Base-by-base conservation (phyloP, 2,329 filamentous ascomycete species). In the Scedosporium boydii region DNA sequence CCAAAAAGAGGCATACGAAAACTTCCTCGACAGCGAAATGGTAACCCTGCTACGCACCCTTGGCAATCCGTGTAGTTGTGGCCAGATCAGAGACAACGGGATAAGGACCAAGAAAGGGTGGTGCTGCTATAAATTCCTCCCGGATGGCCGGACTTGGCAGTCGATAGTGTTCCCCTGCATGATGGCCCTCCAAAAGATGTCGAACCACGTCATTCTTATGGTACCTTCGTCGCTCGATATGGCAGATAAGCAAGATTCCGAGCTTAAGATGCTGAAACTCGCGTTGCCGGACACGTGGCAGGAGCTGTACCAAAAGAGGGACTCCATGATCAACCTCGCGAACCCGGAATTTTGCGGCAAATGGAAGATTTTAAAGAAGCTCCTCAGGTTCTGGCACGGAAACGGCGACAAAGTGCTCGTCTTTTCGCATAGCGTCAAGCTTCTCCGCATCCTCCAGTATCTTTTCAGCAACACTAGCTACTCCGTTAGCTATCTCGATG, bases 281-380 rank as follows among this genome's bases (percentile, higher is more conserved):
- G 91, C 90, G 61, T 78, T 93, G 16, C 93, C 95, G 0, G 80
- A 88, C 42, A 78, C 80, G 2, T 97, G 91, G 90, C 79, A 86
- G 68, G 77, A 86, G 21, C 78, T 96, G 0, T 95, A 92, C 70
- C 78, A 79, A 10, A 84, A 88, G 21, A 83, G 91, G 53, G 91
- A 96, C 68, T 90, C 86, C 7, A 88, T 98, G 63, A 75, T 90
- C 59, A 89, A 88, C 68, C 87, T 92, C 59, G 88, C 92, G 1
- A 92, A 96, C 68, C 88, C 91, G 0, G 89, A 96, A 63, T 97
- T 93, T 67, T 99, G 95, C 70, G 95, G 95, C 3, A 99, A 99
- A 74, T 99, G 95, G 95, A 92, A 91, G 70, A 86, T 99, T 1
- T 74, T 99, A 34, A 90, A 87, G 72, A 93, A 91, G 68, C 78